Conservation (phyloP, 2,329 filamentous ascomycete genomes). For the Epichloe gansuensis region DNA sequence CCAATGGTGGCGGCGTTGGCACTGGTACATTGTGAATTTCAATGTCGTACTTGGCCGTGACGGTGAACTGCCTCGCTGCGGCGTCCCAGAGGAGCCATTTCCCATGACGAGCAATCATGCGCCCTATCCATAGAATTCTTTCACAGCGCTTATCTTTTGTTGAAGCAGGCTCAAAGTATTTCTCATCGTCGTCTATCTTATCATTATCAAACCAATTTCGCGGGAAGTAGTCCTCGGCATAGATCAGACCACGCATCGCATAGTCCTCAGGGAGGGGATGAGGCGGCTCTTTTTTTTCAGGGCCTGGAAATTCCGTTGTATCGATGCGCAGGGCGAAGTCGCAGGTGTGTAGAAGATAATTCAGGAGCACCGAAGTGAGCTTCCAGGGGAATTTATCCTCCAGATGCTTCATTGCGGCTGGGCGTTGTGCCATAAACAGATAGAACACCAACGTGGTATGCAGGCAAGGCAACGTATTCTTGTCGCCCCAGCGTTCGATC, state of each 20-base stretch:
- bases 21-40: background rate
- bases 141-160: conserved; percentile 45
- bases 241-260: conserved; percentile 49
- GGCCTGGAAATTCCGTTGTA: conserved; percentile 32
- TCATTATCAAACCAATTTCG: conserved; percentile 43
- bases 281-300: conserved; percentile 29
- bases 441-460: conserved; percentile 52
- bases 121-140: conserved; percentile 45
- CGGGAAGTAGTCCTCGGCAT: conserved; percentile 46
- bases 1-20: background rate
- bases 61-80: conserved; percentile 21
- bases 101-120: conserved; percentile 28
- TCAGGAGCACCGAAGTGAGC: conserved; percentile 24
- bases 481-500: conserved; percentile 39
- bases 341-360: conserved; percentile 18
- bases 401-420: conserved; percentile 2
- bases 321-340: conserved; percentile 24
- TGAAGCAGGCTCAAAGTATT: conserved; percentile 47
- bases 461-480: conserved; percentile 47
- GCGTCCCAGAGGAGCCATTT: conserved; percentile 33
- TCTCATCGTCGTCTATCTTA: conserved; percentile 54
- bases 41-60: conserved; percentile 1
- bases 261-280: conserved; percentile 58
- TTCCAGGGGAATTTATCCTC: conserved; percentile 42
- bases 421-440: conserved; percentile 23